These are phyloP conservation scores for Fusarium sp. DNA, from an alignment of 2,329 filamentous ascomycete species.

Conservation along the genomic window DNA sequence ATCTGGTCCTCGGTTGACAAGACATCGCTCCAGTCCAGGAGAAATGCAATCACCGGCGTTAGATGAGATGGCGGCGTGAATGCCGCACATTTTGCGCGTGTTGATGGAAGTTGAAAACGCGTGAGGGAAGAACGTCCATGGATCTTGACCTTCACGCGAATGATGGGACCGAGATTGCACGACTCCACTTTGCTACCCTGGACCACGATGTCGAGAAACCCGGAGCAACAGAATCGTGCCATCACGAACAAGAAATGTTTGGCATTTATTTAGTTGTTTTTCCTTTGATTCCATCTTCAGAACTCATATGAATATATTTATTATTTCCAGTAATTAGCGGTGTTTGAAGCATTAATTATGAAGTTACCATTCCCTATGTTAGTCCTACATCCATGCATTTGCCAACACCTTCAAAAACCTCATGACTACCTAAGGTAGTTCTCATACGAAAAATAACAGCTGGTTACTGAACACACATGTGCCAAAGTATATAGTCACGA, in stretches of 20 bases:
- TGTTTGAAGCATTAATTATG: not conserved
- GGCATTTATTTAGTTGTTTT: not conserved
- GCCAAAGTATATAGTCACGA: not conserved
- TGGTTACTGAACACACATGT: not conserved
- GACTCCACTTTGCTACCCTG: not conserved
- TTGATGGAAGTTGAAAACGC: slow-evolving; percentile 5
- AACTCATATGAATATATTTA: accelerated
- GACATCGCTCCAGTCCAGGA: slow-evolving; percentile 55
- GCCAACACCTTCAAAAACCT: accelerated
- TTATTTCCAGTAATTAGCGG: not conserved
- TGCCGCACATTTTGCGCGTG: slow-evolving; percentile 68
- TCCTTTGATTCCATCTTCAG: accelerated
- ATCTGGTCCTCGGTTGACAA: slow-evolving; percentile 71
- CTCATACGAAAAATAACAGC: not conserved
- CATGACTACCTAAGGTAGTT: not conserved
- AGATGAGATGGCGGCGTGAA: slow-evolving; percentile 63
- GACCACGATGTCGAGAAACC: not conserved
- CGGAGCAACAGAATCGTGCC: not conserved
- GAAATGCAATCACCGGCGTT: slow-evolving; percentile 45
- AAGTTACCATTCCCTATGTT: not conserved
- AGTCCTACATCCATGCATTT: not conserved
- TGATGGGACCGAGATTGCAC: not conserved
- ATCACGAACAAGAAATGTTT: not conserved
- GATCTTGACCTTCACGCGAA: not conserved
- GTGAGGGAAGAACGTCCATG: not conserved